Conservation (phyloP, 495 filamentous ascomycete genomes). For the Penicillium goetzii region DNA sequence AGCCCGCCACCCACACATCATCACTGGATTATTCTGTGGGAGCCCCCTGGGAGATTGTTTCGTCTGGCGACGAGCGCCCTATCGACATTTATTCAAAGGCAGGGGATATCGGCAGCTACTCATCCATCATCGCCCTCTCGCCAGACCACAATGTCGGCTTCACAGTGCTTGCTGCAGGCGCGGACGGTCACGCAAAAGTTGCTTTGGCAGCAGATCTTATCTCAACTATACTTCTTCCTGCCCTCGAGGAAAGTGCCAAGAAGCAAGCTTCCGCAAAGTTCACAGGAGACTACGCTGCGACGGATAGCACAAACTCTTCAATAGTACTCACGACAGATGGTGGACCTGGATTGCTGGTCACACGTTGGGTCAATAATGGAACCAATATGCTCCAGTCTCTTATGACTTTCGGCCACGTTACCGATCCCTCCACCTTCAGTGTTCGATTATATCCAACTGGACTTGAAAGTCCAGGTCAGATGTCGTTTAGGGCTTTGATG, state of each 20-base stretch:
- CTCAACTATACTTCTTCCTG: constrained; percentile 43
- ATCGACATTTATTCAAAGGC: constrained; percentile 61
- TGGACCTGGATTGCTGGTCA: constrained; percentile 45
- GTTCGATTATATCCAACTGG: constrained; percentile 56
- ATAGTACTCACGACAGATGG: constrained; percentile 48
- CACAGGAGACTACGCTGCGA: constrained; percentile 41
- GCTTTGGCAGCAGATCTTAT: constrained; percentile 36
- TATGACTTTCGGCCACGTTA: constrained; percentile 7
- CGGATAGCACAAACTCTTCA: constrained; percentile 39
- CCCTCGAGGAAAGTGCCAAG: constrained; percentile 50
- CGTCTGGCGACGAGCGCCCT: constrained; percentile 23
- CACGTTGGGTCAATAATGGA: constrained; percentile 44
- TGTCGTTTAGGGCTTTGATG: constrained; percentile 52
- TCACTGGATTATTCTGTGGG: constrained; percentile 50
- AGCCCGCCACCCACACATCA: constrained; percentile 54
- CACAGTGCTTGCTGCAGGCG: constrained; percentile 49
- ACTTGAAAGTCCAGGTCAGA: constrained; percentile 24
- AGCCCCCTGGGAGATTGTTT: constrained; percentile 61
- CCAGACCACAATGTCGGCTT: constrained; percentile 61
- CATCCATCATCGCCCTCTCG: constrained; percentile 47
- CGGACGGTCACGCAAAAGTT: constrained; percentile 19
- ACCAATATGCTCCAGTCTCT: constrained; percentile 44
- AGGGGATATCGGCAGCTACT: constrained; percentile 54
- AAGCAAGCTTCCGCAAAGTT: constrained; percentile 41
- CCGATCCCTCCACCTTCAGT: constrained; percentile 14